Conservation (phyloP, 2,329 filamentous ascomycete genomes). For the Venturia oleaginea region DNA sequence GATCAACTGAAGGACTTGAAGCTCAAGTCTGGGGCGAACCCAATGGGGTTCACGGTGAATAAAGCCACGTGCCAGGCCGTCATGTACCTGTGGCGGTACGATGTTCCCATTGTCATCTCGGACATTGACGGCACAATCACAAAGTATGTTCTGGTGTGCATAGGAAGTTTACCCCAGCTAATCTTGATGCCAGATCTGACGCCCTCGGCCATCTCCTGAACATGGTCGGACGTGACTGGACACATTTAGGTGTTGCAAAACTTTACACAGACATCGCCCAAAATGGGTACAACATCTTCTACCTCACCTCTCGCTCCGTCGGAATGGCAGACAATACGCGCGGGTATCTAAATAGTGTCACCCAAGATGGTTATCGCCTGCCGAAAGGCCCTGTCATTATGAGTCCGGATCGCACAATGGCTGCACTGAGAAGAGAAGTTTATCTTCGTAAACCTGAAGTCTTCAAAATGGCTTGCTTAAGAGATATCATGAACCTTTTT, state of each 20-base stretch:
- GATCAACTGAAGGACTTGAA: slow-evolving; percentile 84
- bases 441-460: slow-evolving; percentile 95
- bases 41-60: slow-evolving; percentile 95
- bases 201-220: slow-evolving; percentile 89
- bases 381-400: slow-evolving; percentile 90
- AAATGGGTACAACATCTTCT: slow-evolving; percentile 99
- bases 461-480: slow-evolving; percentile 97
- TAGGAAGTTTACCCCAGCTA: slow-evolving; percentile 14
- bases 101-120: slow-evolving; percentile 90
- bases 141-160: slow-evolving; percentile 44
- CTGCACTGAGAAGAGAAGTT: slow-evolving; percentile 81
- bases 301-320: slow-evolving; percentile 86
- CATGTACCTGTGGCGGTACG: slow-evolving; percentile 90
- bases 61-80: slow-evolving; percentile 82
- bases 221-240: slow-evolving; percentile 97
- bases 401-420: slow-evolving; percentile 89
- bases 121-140: slow-evolving; percentile 99
- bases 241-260: slow-evolving; percentile 91
- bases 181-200: slow-evolving; percentile 50
- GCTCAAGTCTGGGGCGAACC: slow-evolving; percentile 77
- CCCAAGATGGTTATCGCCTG: slow-evolving; percentile 76
- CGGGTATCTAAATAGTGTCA: slow-evolving; percentile 79
- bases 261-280: slow-evolving; percentile 90
- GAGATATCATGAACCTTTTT: slow-evolving; percentile 88
- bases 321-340: slow-evolving; percentile 88